These are phyloP conservation scores for Drechslerella coelobrocha DNA, from an alignment of 2,329 filamentous ascomycete species.

Conservation along the genomic window DNA sequence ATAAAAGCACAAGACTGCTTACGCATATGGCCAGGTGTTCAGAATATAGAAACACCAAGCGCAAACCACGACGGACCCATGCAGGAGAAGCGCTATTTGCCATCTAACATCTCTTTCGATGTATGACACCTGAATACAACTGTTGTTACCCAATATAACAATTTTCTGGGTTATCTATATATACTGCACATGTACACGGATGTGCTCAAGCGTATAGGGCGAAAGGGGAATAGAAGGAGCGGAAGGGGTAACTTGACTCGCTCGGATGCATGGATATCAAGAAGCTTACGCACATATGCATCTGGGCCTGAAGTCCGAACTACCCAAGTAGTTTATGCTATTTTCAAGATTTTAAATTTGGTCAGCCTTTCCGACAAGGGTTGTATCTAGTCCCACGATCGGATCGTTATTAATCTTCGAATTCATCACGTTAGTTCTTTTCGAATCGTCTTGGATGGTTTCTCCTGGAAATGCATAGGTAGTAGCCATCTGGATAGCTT, in stretches of 20 bases:
- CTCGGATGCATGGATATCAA: no score
- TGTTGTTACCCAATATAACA: conserved; percentile 1
- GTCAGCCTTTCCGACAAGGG: background rate
- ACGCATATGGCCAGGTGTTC: conserved; percentile 9
- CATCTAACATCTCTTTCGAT: background rate
- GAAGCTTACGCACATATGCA: no score
- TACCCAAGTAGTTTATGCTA: no score
- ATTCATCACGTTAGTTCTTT: no score
- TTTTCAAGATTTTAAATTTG: background rate
- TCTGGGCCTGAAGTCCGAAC: no score
- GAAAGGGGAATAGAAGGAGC: no score
- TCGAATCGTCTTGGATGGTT: no score
- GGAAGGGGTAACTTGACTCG: no score
- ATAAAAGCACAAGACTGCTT: conserved; percentile 1
- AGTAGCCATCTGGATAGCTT: no score
- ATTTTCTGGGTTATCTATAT: background rate
- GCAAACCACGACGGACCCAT: background rate
- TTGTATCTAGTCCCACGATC: background rate
- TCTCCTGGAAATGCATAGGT: no score
- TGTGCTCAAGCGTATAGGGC: background rate
- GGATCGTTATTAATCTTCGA: no score
- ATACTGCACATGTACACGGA: background rate
- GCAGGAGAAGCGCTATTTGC: background rate
- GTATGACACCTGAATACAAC: conserved; percentile 2
- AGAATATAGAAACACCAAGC: conserved; percentile 9